A percentile compares a stretch with the other conserved stretches of the same genome.
These are phyloP conservation scores for Boletus tylopilopsis DNA, from an alignment of 768 basidiomycete species.

Conservation along the genomic window DNA sequence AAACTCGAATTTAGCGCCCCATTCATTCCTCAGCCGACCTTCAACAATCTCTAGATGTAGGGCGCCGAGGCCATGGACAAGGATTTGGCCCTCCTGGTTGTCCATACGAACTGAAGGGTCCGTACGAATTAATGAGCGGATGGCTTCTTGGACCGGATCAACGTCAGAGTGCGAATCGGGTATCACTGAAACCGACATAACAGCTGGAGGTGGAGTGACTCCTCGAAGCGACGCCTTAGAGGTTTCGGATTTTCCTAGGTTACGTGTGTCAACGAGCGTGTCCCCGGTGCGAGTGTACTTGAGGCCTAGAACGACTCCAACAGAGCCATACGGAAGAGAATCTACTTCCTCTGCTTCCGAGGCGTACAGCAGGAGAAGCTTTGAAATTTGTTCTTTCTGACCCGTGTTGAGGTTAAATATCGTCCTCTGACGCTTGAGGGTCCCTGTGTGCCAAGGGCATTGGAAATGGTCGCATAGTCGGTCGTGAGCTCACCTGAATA, in stretches of 20 bases:
- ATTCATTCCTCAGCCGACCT: constrained; percentile 76
- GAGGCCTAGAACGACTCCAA: constrained; percentile 81
- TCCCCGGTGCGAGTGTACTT: constrained; percentile 86
- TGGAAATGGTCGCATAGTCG: neutral
- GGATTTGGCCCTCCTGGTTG: constrained; percentile 74
- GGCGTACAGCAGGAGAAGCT: constrained; percentile 76
- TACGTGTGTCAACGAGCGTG: constrained; percentile 61
- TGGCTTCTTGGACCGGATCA: constrained; percentile 71
- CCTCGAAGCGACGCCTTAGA: constrained; percentile 48
- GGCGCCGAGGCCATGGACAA: constrained; percentile 80
- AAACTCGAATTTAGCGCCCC: constrained; percentile 73
- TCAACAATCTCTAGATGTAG: constrained; percentile 89
- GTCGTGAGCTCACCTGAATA: constrained; percentile 64
- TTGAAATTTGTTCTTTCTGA: constrained; percentile 68
- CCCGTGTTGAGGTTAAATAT: constrained; percentile 66
- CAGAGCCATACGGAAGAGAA: constrained; percentile 72
- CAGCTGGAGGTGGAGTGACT: constrained; percentile 75
- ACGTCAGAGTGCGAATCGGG: constrained; percentile 79
- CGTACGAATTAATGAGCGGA: constrained; percentile 70
- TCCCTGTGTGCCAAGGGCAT: constrained; percentile 39
- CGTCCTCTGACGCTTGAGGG: constrained; percentile 56
- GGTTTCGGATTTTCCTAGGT: constrained; percentile 31
- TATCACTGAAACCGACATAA: constrained; percentile 80
- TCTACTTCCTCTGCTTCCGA: constrained; percentile 75
- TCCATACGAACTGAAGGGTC: constrained; percentile 87